These are phyloP conservation scores for Phaffomyces thermotolerans DNA, from an alignment of 805 yeast species.

Conservation along the genomic window DNA sequence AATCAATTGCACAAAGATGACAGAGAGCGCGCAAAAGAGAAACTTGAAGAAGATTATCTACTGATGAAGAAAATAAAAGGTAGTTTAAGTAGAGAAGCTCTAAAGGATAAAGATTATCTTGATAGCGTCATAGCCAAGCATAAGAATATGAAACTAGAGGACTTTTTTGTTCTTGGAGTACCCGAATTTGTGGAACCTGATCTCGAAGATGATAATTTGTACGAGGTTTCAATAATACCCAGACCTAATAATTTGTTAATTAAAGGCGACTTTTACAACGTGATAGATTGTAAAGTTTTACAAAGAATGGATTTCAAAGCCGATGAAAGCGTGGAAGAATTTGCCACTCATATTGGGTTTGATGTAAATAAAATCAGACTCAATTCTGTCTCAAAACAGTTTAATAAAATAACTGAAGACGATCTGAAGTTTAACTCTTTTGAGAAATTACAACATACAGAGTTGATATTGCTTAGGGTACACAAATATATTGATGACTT, in stretches of 20 bases:
- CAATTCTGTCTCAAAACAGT: background rate
- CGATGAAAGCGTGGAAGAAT: slow-evolving; percentile 1
- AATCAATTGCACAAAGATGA: slow-evolving; percentile 4
- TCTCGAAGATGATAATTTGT: background rate
- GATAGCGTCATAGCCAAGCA: background rate
- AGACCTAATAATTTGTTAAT: background rate
- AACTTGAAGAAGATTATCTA: background rate
- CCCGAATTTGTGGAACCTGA: slow-evolving; percentile 5
- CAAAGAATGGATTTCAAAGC: background rate
- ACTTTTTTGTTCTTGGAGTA: slow-evolving; percentile 5
- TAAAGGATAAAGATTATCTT: slow-evolving; percentile 4
- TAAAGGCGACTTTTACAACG: slow-evolving; percentile 10
- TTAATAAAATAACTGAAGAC: background rate
- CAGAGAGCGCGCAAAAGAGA: background rate
- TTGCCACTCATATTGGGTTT: slow-evolving; percentile 7
- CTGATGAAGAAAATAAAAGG: background rate
- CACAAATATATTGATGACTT: slow-evolving; percentile 1
- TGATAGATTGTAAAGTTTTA: background rate
- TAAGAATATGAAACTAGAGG: slow-evolving; percentile 3
- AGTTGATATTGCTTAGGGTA: slow-evolving; percentile 3
- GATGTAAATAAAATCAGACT: background rate
- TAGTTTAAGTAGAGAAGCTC: slow-evolving; percentile 4
- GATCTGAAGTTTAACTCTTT: slow-evolving; percentile 5
- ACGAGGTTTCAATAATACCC: slow-evolving; percentile 1
- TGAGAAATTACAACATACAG: slow-evolving; percentile 2